A percentile compares a stretch with the other conserved stretches of the same genome.
phyloP scores from a whole-genome alignment of 169 alveolate species.

The Cryptosporidium viatorum region DNA sequence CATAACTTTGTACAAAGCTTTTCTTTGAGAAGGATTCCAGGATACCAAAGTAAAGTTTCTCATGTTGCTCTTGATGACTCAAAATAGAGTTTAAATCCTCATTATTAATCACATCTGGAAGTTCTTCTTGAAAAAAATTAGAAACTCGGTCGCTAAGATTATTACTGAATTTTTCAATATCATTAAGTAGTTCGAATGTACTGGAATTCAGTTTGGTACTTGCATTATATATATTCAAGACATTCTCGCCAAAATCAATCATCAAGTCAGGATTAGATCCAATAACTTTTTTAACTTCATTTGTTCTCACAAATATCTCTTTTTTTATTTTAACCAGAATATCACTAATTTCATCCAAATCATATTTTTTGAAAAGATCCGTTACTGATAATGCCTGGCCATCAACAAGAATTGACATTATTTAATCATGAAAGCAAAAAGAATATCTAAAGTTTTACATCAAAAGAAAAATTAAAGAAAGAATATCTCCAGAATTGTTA shows the following conservation, averaged over 20 bases:
- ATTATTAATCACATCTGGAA: neutral
- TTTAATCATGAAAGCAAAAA: neutral
- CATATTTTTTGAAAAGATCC: slow-evolving; percentile 52
- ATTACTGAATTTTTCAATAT: slow-evolving; percentile 2
- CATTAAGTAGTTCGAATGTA: neutral
- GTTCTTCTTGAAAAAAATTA: neutral
- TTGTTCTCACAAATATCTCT: slow-evolving; percentile 46
- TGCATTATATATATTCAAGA: slow-evolving; percentile 19
- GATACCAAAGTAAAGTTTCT: slow-evolving; percentile 9
- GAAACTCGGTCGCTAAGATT: neutral
- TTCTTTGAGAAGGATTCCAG: slow-evolving; percentile 24
- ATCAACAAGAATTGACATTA: slow-evolving; percentile 31
- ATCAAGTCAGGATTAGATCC: slow-evolving; percentile 73
- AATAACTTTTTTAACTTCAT: slow-evolving; percentile 48
- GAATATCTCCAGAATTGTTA: neutral
- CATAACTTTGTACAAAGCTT: slow-evolving; percentile 17
- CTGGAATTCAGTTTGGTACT: slow-evolving; percentile 4
- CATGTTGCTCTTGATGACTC: neutral
- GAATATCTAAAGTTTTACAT: neutral
- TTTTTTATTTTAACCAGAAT: slow-evolving; percentile 47
- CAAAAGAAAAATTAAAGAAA: neutral
- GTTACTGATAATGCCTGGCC: slow-evolving; percentile 35
- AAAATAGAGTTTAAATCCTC: slow-evolving; percentile 13
- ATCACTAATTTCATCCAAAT: slow-evolving; percentile 61
- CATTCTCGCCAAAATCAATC: slow-evolving; percentile 72